These are phyloP conservation scores for Thoreauomyces humboldtii DNA, from an alignment of 192 early-diverging fungal genomes.

Conservation along the genomic window DNA sequence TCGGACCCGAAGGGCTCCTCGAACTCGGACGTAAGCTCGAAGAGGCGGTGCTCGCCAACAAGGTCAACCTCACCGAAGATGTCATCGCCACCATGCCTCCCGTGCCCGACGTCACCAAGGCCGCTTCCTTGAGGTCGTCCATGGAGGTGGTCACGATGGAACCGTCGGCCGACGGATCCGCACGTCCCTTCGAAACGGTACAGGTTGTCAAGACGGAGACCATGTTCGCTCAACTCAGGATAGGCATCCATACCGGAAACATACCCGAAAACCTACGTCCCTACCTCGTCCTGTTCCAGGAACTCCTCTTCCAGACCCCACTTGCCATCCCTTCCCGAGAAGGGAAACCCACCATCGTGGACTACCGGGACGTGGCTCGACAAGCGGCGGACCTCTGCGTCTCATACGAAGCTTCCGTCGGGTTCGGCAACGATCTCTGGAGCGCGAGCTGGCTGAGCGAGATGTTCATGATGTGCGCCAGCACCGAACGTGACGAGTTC, in stretches of 20 bases:
- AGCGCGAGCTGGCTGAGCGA: slow-evolving; percentile 43
- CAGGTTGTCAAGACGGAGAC: slow-evolving; percentile 70
- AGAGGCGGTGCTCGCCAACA: slow-evolving; percentile 46
- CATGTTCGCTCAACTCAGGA: slow-evolving; percentile 55
- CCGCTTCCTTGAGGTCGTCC: slow-evolving; percentile 34
- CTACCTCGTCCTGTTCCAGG: slow-evolving; percentile 74
- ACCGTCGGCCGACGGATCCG: neutral
- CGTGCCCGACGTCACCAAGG: slow-evolving; percentile 60
- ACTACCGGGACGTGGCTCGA: slow-evolving; percentile 38
- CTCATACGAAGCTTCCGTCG: slow-evolving; percentile 48
- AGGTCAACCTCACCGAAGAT: slow-evolving; percentile 51
- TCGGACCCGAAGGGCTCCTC: slow-evolving; percentile 52
- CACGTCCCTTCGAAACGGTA: slow-evolving; percentile 45
- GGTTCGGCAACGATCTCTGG: slow-evolving; percentile 50
- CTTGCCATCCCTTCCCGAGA: slow-evolving; percentile 9
- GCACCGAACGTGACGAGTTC: slow-evolving; percentile 24
- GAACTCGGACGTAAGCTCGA: slow-evolving; percentile 31
- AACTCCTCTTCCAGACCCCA: slow-evolving; percentile 60
- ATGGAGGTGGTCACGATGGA: slow-evolving; percentile 16
- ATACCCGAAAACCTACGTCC: slow-evolving; percentile 62
- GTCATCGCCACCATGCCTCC: slow-evolving; percentile 62
- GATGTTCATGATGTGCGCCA: slow-evolving; percentile 39
- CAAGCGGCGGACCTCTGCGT: slow-evolving; percentile 57
- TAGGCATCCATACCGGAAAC: slow-evolving; percentile 51
- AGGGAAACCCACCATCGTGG: slow-evolving; percentile 14